Evolutionary conservation across 306 rosid species (phyloP).

Genomic region (Cercis canadensis): DNA sequence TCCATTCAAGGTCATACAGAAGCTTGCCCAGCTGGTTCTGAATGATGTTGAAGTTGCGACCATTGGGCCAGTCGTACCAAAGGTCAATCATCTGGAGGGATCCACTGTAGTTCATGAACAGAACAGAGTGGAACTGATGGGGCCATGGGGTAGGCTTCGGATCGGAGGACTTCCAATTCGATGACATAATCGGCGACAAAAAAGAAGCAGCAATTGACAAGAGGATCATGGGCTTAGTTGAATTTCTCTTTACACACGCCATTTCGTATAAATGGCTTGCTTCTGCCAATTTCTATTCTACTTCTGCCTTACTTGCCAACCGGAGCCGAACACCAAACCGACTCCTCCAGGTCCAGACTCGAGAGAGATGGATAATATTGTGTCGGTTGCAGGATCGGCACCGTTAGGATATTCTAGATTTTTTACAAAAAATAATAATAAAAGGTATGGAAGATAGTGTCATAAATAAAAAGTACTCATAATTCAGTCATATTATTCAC

Average conservation of each 20-base stretch:
- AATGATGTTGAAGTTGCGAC: conserved; percentile 70
- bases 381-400: too few relatives aligned
- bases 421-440: too few relatives aligned
- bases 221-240: neutral
- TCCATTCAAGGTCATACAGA: conserved; percentile 67
- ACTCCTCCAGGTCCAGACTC: too few relatives aligned
- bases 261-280: too few relatives aligned
- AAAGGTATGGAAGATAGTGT: too few relatives aligned
- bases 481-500: too few relatives aligned
- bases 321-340: too few relatives aligned
- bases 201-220: neutral
- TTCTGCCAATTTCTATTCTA: too few relatives aligned
- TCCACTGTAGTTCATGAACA: conserved; percentile 54
- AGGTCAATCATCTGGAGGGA: conserved; percentile 53
- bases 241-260: neutral
- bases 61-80: conserved; percentile 81
- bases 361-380: too few relatives aligned
- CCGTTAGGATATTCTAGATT: too few relatives aligned
- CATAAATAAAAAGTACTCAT: too few relatives aligned
- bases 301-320: too few relatives aligned
- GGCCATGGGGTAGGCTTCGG: conserved; percentile 56
- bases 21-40: conserved; percentile 58
- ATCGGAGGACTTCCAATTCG: neutral
- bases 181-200: neutral
- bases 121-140: conserved; percentile 58